These are phyloP conservation scores for Oryza meyeriana DNA, from an alignment of 176 grass and related monocot genomes.

Conservation along the genomic window DNA sequence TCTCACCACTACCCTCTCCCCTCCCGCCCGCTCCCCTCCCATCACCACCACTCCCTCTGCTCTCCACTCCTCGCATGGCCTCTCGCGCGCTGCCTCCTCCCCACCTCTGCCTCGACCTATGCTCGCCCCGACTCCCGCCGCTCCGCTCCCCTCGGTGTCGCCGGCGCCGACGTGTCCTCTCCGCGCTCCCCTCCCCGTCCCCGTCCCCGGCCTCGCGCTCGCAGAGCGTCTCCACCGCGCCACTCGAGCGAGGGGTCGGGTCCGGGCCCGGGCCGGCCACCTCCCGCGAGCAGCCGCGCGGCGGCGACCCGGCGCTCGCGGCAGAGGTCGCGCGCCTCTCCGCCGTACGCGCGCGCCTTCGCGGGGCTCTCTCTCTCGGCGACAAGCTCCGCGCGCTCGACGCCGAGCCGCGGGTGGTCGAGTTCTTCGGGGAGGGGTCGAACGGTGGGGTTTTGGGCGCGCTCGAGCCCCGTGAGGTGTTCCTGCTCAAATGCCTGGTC, in stretches of 20 bases:
- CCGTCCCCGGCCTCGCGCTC: constrained; percentile 26
- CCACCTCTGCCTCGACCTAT: constrained; percentile 12
- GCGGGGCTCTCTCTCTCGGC: constrained; percentile 27
- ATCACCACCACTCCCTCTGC: neutral
- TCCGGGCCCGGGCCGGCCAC: constrained; percentile 1
- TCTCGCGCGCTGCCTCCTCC: constrained; percentile 29
- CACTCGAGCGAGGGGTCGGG: constrained; percentile 36
- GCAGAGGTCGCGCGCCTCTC: constrained; percentile 67
- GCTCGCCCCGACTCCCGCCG: constrained; percentile 9
- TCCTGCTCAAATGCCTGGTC: constrained; percentile 89
- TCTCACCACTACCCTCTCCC: constrained; percentile 12
- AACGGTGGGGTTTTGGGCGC: constrained; percentile 1
- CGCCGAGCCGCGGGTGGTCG: constrained; percentile 62
- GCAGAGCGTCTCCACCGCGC: constrained; percentile 45
- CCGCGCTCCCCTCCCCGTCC: constrained; percentile 34
- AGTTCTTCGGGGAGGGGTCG: constrained; percentile 41
- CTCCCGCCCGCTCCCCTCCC: neutral
- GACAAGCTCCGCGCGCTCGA: constrained; percentile 71
- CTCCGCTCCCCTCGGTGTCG: constrained; percentile 13
- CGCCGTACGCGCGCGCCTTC: constrained; percentile 41
- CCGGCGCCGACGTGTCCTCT: constrained; percentile 18
- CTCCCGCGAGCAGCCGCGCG: neutral
- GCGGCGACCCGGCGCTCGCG: constrained; percentile 41
- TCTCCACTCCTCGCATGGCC: constrained; percentile 28
- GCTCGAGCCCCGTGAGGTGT: constrained; percentile 50